Base-by-base conservation (phyloP, 192 early-diverging fungal species). In the Backusella tuberculispora region DNA sequence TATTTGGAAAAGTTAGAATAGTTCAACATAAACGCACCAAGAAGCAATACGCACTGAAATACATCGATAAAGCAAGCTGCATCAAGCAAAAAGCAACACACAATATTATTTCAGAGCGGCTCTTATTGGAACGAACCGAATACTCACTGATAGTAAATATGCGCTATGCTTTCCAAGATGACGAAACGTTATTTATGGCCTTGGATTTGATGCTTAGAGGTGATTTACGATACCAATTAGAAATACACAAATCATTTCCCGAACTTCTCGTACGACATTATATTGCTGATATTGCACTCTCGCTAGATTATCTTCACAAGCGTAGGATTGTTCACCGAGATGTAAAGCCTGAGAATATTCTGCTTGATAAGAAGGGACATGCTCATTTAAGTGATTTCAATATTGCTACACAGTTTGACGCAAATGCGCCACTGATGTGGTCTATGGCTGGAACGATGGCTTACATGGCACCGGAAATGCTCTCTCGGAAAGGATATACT, bases 331-430 rank as follows among this genome's bases (percentile, higher is more conserved):
- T 95, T 13, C 97, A 99, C 83, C 81, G 95, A 60, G 97, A 99
- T 79, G 86, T 99, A 71, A 99, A 98, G 82, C 97, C 97, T 0
- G 96, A 99, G 75, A 98, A 99, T 75, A 86, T 94, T 3, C 83
- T 94, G 66, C 74, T 94, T 44, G 91, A 93, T 77, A 84, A 85
- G 53, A 84, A 83, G 43, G 97, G 97, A 12, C 95, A 99, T 78
- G 94, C 92, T 17, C 93, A 94, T 66, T 80, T 99, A 79, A 96
- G 95, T 29, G 97, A 99, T 82, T 99, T 99, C 77, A 99, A 99
- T 84, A 97, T 98, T 79, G 96, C 96, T 12, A 48, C 91, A 13
- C 87, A 90, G 34, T 88, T 90, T 70, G 41, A 66, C 24, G 43
- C 84, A 81, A 21, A 75, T 76, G 38, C 89, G 89, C 83, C 81